phyloP scores from a whole-genome alignment of 2,329 filamentous ascomycete species.

The Aureobasidium mangrovei region DNA sequence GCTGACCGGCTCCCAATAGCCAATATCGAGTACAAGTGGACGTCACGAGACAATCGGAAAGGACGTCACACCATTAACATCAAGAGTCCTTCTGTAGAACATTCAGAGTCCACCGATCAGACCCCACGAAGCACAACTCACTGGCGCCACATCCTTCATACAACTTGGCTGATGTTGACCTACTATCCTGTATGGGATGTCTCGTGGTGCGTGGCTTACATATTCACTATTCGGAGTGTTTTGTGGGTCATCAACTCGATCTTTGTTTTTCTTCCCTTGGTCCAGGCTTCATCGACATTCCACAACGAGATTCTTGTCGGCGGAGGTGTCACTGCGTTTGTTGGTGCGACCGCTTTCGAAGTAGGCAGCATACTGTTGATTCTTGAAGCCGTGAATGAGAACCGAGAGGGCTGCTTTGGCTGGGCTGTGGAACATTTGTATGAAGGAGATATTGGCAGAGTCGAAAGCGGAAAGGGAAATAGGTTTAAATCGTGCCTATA shows the following conservation, averaged over 20 bases:
- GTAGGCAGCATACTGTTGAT: constrained; percentile 54
- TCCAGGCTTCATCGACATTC: constrained; percentile 46
- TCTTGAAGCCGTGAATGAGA: constrained; percentile 61
- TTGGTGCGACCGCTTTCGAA: constrained; percentile 61
- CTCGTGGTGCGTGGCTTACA: constrained; percentile 45
- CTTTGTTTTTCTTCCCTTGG: constrained; percentile 54
- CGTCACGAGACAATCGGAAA: constrained; percentile 37
- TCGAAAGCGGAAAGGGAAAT: not conserved
- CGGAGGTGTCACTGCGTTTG: constrained; percentile 54
- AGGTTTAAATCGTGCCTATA: constrained; percentile 7
- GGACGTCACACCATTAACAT: constrained; percentile 33
- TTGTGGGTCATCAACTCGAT: constrained; percentile 48
- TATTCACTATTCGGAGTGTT: constrained; percentile 44
- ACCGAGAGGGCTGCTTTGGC: constrained; percentile 56
- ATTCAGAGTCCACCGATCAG: constrained; percentile 19
- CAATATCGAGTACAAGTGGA: constrained; percentile 30
- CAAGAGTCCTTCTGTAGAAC: constrained; percentile 17
- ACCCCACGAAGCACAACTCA: constrained; percentile 30
- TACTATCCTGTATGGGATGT: constrained; percentile 49
- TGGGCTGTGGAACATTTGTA: constrained; percentile 51
- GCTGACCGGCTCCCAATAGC: not conserved
- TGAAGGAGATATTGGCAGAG: constrained; percentile 11
- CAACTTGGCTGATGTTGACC: constrained; percentile 42
- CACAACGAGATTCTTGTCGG: constrained; percentile 43
- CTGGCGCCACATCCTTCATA: constrained; percentile 25